phyloP scores from a whole-genome alignment of 2,329 filamentous ascomycete genomes.

The Hymenoscyphus salicellus region DNA sequence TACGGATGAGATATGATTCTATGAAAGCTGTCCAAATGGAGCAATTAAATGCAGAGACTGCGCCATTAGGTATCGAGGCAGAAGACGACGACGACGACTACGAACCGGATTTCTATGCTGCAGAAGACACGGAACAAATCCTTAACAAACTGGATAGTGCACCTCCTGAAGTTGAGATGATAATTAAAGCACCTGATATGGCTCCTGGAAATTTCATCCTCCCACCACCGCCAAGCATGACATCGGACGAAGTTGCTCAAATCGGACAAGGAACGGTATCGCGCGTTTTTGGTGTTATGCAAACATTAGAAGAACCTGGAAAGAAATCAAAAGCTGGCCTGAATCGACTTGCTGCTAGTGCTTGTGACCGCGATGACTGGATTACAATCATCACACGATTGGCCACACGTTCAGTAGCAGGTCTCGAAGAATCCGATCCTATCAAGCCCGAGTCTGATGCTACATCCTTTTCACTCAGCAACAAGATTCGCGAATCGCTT shows the following conservation, averaged over 20 bases:
- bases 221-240: constrained; percentile 71
- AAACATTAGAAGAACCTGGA: constrained; percentile 65
- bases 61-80: constrained; percentile 55
- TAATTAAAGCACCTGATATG: constrained; percentile 46
- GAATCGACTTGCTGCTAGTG: constrained; percentile 77
- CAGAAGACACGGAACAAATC: constrained; percentile 75
- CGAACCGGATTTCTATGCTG: constrained; percentile 74
- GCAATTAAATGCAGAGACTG: constrained; percentile 54
- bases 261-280: constrained; percentile 72
- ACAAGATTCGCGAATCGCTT: constrained; percentile 74
- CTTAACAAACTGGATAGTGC: constrained; percentile 72
- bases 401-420: constrained; percentile 73
- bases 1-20: constrained; percentile 48
- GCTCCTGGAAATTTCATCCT: constrained; percentile 73
- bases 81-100: constrained; percentile 86
- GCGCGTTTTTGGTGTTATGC: constrained; percentile 76
- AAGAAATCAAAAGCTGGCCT: constrained; percentile 70
- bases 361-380: constrained; percentile 86
- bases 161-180: constrained; percentile 51
- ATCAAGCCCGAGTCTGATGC: constrained; percentile 55
- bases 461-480: constrained; percentile 51
- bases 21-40: constrained; percentile 25
- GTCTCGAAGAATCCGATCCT: constrained; percentile 56
- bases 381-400: constrained; percentile 81
- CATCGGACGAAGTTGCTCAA: constrained; percentile 66